Evolutionary conservation across 805 yeast genomes (phyloP).

Genomic region (Candida lessepsii): DNA sequence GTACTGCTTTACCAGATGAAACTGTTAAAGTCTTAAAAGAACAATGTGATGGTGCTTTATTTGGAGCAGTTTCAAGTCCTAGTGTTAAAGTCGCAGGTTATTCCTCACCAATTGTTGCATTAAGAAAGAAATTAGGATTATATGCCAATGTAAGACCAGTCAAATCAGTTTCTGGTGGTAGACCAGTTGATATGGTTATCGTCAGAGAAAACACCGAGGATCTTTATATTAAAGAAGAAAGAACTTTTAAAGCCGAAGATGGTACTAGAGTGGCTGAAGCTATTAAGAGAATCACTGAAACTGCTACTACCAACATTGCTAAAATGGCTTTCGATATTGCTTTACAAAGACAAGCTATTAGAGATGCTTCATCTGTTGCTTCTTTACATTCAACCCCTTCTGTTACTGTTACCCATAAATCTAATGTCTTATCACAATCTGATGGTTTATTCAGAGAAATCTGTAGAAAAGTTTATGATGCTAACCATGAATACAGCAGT

Average conservation of each 20-base stretch:
- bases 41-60: constrained; percentile 94
- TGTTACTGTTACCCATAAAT: constrained; percentile 93
- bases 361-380: constrained; percentile 46
- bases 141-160: constrained; percentile 98
- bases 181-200: constrained; percentile 95
- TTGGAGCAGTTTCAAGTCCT: constrained; percentile 97
- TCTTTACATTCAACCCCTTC: constrained; percentile 50
- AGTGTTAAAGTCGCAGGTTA: constrained; percentile 91
- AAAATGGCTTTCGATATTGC: constrained; percentile 92
- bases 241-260: constrained; percentile 65
- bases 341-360: constrained; percentile 77
- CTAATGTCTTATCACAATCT: constrained; percentile 86
- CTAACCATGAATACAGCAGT: constrained; percentile 56
- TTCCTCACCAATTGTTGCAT: constrained; percentile 98
- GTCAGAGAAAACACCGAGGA: constrained; percentile 99
- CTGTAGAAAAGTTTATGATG: constrained; percentile 56
- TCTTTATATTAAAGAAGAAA: constrained; percentile 92
- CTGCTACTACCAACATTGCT: constrained; percentile 83
- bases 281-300: constrained; percentile 90
- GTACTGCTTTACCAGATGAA: constrained; percentile 91
- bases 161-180: constrained; percentile 84
- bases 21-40: constrained; percentile 75
- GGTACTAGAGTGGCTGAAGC: constrained; percentile 96
- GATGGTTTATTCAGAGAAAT: constrained; percentile 97
- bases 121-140: constrained; percentile 90